A percentile compares a stretch with the other conserved stretches of the same genome.
These are phyloP conservation scores for Calonectria honghensis DNA, from an alignment of 2,329 filamentous ascomycete species.

Conservation along the genomic window DNA sequence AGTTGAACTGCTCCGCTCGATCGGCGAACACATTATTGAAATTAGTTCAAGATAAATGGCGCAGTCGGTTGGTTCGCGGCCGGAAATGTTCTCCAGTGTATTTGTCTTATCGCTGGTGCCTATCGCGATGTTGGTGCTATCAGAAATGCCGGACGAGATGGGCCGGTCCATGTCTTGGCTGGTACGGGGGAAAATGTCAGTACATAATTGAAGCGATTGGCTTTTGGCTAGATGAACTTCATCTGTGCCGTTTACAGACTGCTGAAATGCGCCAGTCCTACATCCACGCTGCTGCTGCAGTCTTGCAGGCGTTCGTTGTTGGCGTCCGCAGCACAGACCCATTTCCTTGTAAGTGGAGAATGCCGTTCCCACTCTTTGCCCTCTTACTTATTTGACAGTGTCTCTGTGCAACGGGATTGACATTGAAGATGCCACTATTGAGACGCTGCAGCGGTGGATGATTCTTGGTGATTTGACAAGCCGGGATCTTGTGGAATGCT, in stretches of 20 bases:
- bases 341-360: conserved; percentile 12
- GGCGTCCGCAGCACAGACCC: background rate
- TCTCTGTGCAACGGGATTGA: conserved; percentile 34
- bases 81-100: background rate
- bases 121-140: conserved; percentile 7
- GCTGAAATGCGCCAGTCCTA: background rate
- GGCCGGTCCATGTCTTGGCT: background rate
- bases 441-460: conserved; percentile 32
- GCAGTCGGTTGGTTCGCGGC: conserved; percentile 1
- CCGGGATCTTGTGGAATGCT: conserved; percentile 30
- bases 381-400: background rate
- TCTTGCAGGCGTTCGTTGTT: background rate
- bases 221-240: background rate
- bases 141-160: background rate
- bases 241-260: background rate
- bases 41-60: background rate
- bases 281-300: background rate
- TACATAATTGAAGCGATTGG: background rate
- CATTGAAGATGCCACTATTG: conserved; percentile 39
- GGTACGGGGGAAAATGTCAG: background rate
- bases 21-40: conserved; percentile 7
- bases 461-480: conserved; percentile 26
- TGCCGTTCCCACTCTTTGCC: background rate
- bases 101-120: background rate
- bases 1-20: background rate